Evolutionary conservation across 1,284 basidiomycete genomes (phyloP), one percentile per base, ranked within the genome.

Genomic region (Agaricales sp.): DNA sequence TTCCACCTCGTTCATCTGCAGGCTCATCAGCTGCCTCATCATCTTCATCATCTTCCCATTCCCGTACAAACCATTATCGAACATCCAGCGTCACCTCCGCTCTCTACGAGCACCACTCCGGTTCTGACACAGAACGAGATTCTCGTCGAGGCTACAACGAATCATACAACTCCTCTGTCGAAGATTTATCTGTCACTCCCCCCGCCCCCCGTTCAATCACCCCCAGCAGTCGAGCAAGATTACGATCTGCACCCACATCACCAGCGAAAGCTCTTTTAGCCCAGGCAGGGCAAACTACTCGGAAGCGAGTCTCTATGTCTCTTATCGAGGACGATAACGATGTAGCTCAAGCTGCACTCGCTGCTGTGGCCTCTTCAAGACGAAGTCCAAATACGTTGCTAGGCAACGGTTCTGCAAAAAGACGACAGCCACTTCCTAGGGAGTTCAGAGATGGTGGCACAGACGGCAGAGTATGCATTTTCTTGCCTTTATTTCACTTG

Each of bases 61-160:
- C n/a, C n/a, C n/a, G n/a, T n/a, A n/a, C n/a, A 60, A 66, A 11
- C 51, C 58, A 22, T 54, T 66, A 43, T 62, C 62, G 43, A 59
- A 61, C 57, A 23, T 60, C 60, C 30, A 60, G 61, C 47, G 52
- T 58, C 44, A 53, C 61, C 41, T 63, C 63, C 11, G 62, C 65
- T 14, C 61, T 61, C 18, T 60, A 65, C 54, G 50, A 52, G 53
- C 61, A 60, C n/a, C 74, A 73, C 45, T 87, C 84, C 20, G 85
- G 84, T 37, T 87, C 83, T 2, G 85, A 87, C 61, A 87, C 84
- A 0, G 84, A 87, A 62, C 75, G 82, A 26, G 85, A 87, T 62
- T 73, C 72, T 51, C 38, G 43, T 19, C 51, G 18, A 50, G 43
- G 48, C 49, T 45, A 39, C 51, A 52, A 54, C 48, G 51, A 50